Conservation (phyloP, 805 yeast genomes). For the Starmerella bombi region DNA sequence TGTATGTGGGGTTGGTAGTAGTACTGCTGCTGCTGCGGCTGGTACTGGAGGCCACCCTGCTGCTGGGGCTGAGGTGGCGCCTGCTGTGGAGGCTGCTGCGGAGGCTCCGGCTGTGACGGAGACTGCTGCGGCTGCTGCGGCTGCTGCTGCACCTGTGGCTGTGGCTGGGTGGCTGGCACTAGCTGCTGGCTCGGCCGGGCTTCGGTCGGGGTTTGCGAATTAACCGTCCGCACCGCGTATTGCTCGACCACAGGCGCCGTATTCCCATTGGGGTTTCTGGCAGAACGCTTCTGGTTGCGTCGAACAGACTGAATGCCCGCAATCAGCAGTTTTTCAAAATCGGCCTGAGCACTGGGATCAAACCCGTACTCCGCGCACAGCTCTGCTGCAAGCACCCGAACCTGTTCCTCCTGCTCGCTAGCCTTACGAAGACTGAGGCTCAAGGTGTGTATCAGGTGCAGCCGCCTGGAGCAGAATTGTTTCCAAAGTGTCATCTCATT, state of each 20-base stretch:
- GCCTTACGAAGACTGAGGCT: conserved; percentile 60
- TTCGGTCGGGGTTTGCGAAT: neutral
- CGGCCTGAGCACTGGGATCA: conserved; percentile 42
- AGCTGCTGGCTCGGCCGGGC: neutral
- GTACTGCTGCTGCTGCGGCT: no score
- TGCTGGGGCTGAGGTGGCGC: neutral
- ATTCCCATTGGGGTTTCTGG: conserved; percentile 12
- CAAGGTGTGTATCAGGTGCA: conserved; percentile 73
- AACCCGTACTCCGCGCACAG: conserved; percentile 69
- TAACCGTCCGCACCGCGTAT: neutral
- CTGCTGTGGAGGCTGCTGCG: neutral
- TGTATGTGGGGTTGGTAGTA: neutral
- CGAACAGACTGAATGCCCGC: conserved; percentile 91
- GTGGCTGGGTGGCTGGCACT: neutral
- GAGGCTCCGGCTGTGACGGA: neutral
- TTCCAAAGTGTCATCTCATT: conserved; percentile 79
- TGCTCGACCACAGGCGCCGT: neutral
- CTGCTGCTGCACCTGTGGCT: neutral
- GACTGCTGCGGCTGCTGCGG: neutral
- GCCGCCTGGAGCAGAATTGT: conserved; percentile 73
- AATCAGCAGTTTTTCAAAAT: conserved; percentile 78
- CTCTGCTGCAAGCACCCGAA: conserved; percentile 61
- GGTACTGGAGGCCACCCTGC: neutral
- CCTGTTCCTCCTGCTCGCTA: conserved; percentile 78
- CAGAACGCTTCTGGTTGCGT: conserved; percentile 44